Evolutionary conservation across 2,329 filamentous ascomycete genomes (phyloP), one percentile per base, ranked within the genome.

Genomic region (Fusarium pilosicola): DNA sequence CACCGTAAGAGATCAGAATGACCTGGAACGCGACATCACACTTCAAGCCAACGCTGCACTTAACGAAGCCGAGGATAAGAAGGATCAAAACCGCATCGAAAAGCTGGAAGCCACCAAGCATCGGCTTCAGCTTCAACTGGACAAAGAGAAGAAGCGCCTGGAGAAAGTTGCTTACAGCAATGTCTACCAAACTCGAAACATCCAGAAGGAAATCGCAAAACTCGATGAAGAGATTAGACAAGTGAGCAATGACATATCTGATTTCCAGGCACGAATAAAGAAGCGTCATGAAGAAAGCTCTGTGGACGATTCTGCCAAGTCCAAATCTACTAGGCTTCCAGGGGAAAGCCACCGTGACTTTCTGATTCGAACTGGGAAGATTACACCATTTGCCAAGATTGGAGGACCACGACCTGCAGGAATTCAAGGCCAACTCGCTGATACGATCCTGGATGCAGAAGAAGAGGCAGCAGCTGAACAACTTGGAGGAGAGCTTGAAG

Each of bases 301-400:
- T 39, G 81, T 83, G 7, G 82, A 84, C 4, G 84, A 86, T 15
- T 76, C 82, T 2, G 82, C 82, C 26, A 82, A 85, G 38, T 78
- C 80, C 20, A 88, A 87, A 34, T 90, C 88, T 59, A 87, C 88
- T 66, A 90, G 89, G 61, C 83, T 96, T 64, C 91, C 93, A 3
- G 93, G 93, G 68, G 96, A 98, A 84, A 94, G 89, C 30, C 91
- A 94, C 69, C 90, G 95, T 57, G 95, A 97, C 52, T 99, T 93
- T 80, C 88, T 99, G 52, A 96, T 99, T 55, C 91, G 96, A 34
- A 99, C 96, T 0, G 96, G 96, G 70, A 98, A 98, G 83, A 98
- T 99, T 75, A 99, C 96, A 0, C 96, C 96, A 0, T 99, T 99
- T 79, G 93, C 95, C 13, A 93, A 92, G 72, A 89, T 97, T 76